A percentile compares a stretch with the other conserved stretches of the same genome.
Evolutionary conservation across 2,329 filamentous ascomycete species (phyloP).

Genomic region (Westerdykella sp.): DNA sequence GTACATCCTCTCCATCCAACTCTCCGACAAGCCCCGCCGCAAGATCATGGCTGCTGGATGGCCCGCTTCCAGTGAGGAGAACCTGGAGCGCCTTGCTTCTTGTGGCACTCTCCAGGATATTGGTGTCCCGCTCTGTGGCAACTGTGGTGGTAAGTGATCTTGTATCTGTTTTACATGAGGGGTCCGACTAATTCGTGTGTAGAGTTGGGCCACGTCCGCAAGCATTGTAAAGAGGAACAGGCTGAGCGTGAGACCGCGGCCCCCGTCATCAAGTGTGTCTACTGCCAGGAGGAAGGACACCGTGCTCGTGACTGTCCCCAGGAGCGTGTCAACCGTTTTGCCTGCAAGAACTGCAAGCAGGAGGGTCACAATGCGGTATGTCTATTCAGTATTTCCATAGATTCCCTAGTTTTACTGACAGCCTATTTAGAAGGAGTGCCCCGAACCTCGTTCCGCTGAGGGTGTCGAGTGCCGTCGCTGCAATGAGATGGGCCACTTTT

Average conservation of each 20-base stretch:
- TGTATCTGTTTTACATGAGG: slow-evolving; percentile 11
- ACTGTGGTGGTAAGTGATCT: slow-evolving; percentile 45
- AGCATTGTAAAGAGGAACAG: slow-evolving; percentile 55
- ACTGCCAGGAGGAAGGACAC: slow-evolving; percentile 60
- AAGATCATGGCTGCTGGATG: slow-evolving; percentile 51
- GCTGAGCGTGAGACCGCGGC: slow-evolving; percentile 41
- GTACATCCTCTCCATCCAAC: slow-evolving; percentile 59
- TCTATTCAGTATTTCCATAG: too few relatives aligned
- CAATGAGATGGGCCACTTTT: slow-evolving; percentile 44
- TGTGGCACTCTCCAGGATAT: slow-evolving; percentile 59
- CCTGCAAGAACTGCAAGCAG: slow-evolving; percentile 63
- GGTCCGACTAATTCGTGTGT: neutral
- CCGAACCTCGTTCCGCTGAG: slow-evolving; percentile 44
- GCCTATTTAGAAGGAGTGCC: slow-evolving; percentile 39
- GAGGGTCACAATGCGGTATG: slow-evolving; percentile 30
- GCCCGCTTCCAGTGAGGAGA: slow-evolving; percentile 55
- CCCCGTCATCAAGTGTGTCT: slow-evolving; percentile 54
- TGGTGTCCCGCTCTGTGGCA: slow-evolving; percentile 55
- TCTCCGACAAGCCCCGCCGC: slow-evolving; percentile 51
- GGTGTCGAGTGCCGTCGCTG: slow-evolving; percentile 63
- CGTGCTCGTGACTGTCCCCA: slow-evolving; percentile 59
- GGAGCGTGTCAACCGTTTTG: slow-evolving; percentile 54
- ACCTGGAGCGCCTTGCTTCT: slow-evolving; percentile 57
- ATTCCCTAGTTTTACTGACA: too few relatives aligned
- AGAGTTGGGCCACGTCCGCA: slow-evolving; percentile 57